Conservation (phyloP, 2,329 filamentous ascomycete species). For the Dactylella cylindrospora region DNA sequence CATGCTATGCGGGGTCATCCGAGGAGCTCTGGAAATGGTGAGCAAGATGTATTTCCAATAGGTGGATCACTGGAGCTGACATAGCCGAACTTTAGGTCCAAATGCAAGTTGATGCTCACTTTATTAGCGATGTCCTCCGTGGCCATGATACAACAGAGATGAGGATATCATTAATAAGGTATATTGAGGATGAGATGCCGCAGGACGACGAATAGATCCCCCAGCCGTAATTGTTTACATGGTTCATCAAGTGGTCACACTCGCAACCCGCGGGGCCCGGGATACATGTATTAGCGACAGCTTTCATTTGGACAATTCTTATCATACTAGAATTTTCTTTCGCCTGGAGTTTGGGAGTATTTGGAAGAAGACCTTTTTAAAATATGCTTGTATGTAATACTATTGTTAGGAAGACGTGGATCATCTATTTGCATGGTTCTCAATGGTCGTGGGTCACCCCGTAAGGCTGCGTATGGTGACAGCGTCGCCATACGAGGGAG, state of each 20-base stretch:
- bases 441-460: too few species aligned
- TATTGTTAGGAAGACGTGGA: too few species aligned
- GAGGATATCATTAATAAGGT: slow-evolving; percentile 85
- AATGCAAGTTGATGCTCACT: slow-evolving; percentile 97
- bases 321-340: neutral
- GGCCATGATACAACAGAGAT: slow-evolving; percentile 98
- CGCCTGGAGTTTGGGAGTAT: neutral
- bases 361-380: too few species aligned
- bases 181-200: slow-evolving; percentile 96
- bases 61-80: neutral
- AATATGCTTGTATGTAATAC: too few species aligned
- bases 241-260: too few species aligned
- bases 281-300: too few species aligned
- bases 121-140: slow-evolving; percentile 87
- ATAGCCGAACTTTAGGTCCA: slow-evolving; percentile 61
- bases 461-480: too few species aligned
- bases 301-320: neutral
- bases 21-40: slow-evolving; percentile 95
- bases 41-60: slow-evolving; percentile 45
- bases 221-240: too few species aligned
- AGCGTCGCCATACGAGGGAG: too few species aligned
- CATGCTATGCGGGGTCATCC: slow-evolving; percentile 87
- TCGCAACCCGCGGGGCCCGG: too few species aligned
- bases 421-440: too few species aligned
- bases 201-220: slow-evolving; percentile 82